These are phyloP conservation scores for Backusella morwellensis DNA, from an alignment of 192 early-diverging fungal genomes.

Conservation along the genomic window DNA sequence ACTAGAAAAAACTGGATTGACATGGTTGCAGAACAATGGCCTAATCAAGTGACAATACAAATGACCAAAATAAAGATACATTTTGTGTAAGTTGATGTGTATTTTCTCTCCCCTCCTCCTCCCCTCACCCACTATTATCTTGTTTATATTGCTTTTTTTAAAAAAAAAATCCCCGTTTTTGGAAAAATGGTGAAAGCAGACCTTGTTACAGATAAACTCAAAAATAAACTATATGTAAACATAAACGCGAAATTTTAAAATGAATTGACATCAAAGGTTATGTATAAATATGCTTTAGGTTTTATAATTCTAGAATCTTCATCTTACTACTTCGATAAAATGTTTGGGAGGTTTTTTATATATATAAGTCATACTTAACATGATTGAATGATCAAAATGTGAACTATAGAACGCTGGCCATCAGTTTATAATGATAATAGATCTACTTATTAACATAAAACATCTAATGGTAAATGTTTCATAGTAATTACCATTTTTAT, in stretches of 20 bases:
- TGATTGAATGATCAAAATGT: neutral
- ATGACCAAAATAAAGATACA: slow-evolving; percentile 30
- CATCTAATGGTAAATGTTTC: no score
- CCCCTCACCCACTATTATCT: neutral
- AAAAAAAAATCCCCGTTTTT: neutral
- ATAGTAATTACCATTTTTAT: no score
- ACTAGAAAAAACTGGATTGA: slow-evolving; percentile 32
- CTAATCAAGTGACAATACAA: slow-evolving; percentile 25
- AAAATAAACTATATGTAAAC: neutral
- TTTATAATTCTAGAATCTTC: neutral
- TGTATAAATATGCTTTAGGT: neutral
- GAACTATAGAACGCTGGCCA: neutral
- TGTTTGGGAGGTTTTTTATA: neutral
- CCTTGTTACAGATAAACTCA: neutral
- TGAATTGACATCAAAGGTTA: neutral
- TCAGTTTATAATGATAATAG: neutral
- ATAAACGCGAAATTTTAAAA: neutral
- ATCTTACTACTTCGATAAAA: neutral
- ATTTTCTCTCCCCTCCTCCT: neutral
- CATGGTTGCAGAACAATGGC: slow-evolving; percentile 31
- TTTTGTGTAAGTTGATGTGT: slow-evolving; percentile 8
- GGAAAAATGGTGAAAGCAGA: neutral
- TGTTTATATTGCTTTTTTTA: neutral
- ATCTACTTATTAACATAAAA: neutral
- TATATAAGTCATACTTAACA: neutral